phyloP scores from a whole-genome alignment of 1,139 yeast species.

The Hanseniaspora sp. region DNA sequence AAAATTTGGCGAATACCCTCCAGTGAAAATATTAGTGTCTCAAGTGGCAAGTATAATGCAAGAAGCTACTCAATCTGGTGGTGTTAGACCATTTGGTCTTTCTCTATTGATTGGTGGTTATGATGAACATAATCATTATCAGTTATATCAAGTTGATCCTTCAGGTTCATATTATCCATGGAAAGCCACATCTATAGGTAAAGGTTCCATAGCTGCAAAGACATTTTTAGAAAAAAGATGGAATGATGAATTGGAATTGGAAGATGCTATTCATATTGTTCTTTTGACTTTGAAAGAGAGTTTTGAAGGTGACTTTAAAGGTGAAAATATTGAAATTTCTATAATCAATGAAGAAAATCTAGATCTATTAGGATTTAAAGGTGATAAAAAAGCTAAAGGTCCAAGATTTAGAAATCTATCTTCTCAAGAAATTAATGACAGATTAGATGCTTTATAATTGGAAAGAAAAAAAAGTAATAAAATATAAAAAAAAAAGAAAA shows the following conservation, averaged over 20 bases:
- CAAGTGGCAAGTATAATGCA: conserved; percentile 96
- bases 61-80: conserved; percentile 96
- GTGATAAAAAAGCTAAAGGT: conserved; percentile 63
- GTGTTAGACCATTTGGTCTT: conserved; percentile 51
- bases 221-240: conserved; percentile 96
- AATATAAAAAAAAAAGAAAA: not conserved
- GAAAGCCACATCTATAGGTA: conserved; percentile 99
- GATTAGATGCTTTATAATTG: conserved; percentile 71
- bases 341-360: conserved; percentile 78
- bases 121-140: conserved; percentile 71
- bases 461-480: not conserved
- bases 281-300: conserved; percentile 87
- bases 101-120: conserved; percentile 88
- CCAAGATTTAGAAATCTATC: conserved; percentile 80
- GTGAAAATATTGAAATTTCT: conserved; percentile 89
- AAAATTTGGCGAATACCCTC: conserved; percentile 91
- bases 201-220: conserved; percentile 86
- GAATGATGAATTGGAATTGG: conserved; percentile 92
- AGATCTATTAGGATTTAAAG: conserved; percentile 70
- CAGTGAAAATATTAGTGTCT: conserved; percentile 85
- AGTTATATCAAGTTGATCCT: conserved; percentile 94
- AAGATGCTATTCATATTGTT: conserved; percentile 96
- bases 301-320: conserved; percentile 95
- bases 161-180: conserved; percentile 98
- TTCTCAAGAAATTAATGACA: conserved; percentile 87